These are phyloP conservation scores for Xylaria curta DNA, from an alignment of 495 filamentous ascomycete species.

Conservation along the genomic window DNA sequence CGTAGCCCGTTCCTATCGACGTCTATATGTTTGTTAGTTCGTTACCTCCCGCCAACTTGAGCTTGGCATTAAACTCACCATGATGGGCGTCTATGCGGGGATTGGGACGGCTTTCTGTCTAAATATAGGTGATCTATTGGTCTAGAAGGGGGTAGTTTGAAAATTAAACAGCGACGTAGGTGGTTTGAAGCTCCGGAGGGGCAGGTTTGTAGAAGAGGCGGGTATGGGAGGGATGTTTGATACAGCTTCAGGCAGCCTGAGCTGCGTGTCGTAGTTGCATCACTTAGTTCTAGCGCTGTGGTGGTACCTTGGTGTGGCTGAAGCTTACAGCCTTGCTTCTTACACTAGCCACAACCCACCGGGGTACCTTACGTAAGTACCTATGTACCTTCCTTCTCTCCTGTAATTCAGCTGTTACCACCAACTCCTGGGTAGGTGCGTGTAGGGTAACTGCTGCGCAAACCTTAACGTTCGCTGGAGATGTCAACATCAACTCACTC, in stretches of 20 bases:
- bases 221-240: conserved; percentile 30
- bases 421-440: conserved; percentile 4
- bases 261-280: conserved; percentile 50
- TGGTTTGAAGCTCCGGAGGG: conserved; percentile 1
- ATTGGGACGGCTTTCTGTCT: not conserved
- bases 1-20: conserved; percentile 99
- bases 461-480: not conserved
- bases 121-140: not conserved
- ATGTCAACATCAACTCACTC: not conserved
- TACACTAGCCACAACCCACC: conserved; percentile 1
- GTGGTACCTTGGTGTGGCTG: conserved; percentile 20
- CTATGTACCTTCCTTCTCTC: not conserved
- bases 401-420: no score
- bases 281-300: conserved; percentile 6
- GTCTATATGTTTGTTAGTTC: conserved; percentile 63
- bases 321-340: not conserved
- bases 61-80: conserved; percentile 12
- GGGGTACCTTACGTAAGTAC: not conserved
- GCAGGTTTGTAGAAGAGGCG: not conserved
- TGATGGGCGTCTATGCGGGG: conserved; percentile 4
- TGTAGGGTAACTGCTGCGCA: not conserved
- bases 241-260: conserved; percentile 50
- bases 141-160: no score
- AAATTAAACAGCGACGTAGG: not conserved
- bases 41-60: not conserved